Evolutionary conservation across 2,329 filamentous ascomycete genomes (phyloP), one percentile per base, ranked within the genome.

Genomic region (Stemphylium lycopersici): DNA sequence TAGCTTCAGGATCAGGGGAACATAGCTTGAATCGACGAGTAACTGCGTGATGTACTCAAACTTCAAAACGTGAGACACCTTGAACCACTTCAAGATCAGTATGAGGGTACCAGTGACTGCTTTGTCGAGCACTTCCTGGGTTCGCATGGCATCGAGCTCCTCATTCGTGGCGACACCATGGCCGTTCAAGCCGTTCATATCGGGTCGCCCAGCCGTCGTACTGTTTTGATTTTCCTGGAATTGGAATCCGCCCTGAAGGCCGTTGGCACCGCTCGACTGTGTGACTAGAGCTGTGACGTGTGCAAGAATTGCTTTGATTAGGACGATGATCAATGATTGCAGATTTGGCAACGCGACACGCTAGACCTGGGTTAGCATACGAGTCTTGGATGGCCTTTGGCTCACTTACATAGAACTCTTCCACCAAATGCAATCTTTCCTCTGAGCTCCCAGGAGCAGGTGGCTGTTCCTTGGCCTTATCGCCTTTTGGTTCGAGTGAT

Each of bases 1-100:
- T 43, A 97, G 85, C 77, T 98, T 98, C 29, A 99, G 79, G 20
- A 96, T 89, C 26, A 99, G 80, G 0, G 93, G 93, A 6, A 99
- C 83, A 73, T 97, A 99, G 73, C 96, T 98, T 3, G 91, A 95
- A 75, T 99, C 95, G 24, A 99, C 83, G 10, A 99, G 80, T 2
- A 99, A 83, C 70, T 99, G 95, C 0, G 92, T 93, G 69, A 99
- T 80, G 69, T 97, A 98, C 76, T 99, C 95, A 64, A 95, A 97
- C 72, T 97, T 96, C 61, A 99, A 80, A 24, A 98, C 85, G 72
- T 99, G 95, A 53, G 92, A 97, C 48, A 96, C 81, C 73, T 96
- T 96, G 67, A 98, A 89, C 95, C 95, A 99, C 76, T 98, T 99
- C 56, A 98, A 73, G 39, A 98, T 77, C n/a, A 96, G 80, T 24